A percentile compares a stretch with the other conserved stretches of the same genome.
phyloP scores from a whole-genome alignment of 305 asterid genomes.

The Rubia peregrina region DNA sequence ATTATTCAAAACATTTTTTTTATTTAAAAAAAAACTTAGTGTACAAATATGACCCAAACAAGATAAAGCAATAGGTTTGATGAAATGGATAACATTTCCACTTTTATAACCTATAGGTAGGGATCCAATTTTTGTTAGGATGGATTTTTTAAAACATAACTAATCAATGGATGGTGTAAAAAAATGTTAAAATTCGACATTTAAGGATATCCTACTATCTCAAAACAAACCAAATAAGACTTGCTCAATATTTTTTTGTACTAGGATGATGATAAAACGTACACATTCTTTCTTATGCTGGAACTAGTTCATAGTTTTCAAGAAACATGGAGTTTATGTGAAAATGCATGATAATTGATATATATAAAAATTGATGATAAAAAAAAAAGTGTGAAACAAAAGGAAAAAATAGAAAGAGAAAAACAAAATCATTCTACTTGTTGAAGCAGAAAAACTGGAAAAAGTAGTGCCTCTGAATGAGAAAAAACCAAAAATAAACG shows the following conservation, averaged over 20 bases:
- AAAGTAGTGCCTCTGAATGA: neutral
- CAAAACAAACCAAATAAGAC: too few relatives aligned
- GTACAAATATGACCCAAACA: too few relatives aligned
- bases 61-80: too few relatives aligned
- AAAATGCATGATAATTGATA: neutral
- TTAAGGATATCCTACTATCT: too few relatives aligned
- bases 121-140: neutral
- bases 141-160: neutral
- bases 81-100: neutral
- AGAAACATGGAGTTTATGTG: neutral
- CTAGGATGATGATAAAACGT: neutral
- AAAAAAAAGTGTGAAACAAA: neutral
- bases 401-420: neutral
- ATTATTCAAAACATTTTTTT: too few relatives aligned
- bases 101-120: neutral
- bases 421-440: neutral
- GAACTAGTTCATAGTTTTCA: neutral
- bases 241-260: too few relatives aligned
- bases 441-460: slow-evolving; percentile 4
- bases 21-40: too few relatives aligned
- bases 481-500: neutral
- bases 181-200: too few relatives aligned
- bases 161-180: neutral
- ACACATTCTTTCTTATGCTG: neutral
- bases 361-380: too few relatives aligned